Percentiles rank a stretch among this genome's conserved stretches.
Conservation (phyloP, 1,139 yeast genomes). For the Candida sanyaensis region DNA sequence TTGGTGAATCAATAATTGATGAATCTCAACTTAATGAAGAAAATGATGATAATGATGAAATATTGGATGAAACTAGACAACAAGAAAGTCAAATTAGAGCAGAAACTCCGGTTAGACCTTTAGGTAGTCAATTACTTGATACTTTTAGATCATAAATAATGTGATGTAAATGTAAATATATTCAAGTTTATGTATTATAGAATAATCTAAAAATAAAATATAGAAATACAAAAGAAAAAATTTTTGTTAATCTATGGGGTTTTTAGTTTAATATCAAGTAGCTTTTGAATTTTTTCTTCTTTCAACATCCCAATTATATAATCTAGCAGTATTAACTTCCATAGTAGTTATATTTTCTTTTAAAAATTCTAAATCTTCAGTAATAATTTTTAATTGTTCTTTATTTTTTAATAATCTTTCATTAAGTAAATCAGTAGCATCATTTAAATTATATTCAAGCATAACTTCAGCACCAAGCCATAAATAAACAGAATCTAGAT, state of each 20-base stretch:
- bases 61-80: conserved; percentile 23
- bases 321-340: conserved; percentile 96
- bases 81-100: conserved; percentile 38
- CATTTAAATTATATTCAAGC: conserved; percentile 91
- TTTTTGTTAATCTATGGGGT: not conserved
- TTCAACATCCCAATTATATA: conserved; percentile 95
- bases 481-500: conserved; percentile 59
- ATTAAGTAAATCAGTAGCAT: conserved; percentile 72
- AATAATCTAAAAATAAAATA: not conserved
- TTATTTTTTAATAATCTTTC: conserved; percentile 66
- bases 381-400: conserved; percentile 57
- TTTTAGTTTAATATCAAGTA: no score
- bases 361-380: conserved; percentile 85
- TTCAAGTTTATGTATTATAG: conserved; percentile 18
- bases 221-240: not conserved
- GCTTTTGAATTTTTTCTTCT: conserved; percentile 56
- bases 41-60: conserved; percentile 26
- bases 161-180: no score
- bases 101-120: conserved; percentile 59
- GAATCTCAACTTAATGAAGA: conserved; percentile 11
- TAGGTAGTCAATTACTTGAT: conserved; percentile 59
- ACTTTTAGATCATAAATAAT: conserved; percentile 54
- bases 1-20: not conserved
- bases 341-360: conserved; percentile 94
- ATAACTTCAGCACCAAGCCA: conserved; percentile 99